Conservation (phyloP, 176 grass and related monocot genomes). For the Musa troglodytarum region DNA sequence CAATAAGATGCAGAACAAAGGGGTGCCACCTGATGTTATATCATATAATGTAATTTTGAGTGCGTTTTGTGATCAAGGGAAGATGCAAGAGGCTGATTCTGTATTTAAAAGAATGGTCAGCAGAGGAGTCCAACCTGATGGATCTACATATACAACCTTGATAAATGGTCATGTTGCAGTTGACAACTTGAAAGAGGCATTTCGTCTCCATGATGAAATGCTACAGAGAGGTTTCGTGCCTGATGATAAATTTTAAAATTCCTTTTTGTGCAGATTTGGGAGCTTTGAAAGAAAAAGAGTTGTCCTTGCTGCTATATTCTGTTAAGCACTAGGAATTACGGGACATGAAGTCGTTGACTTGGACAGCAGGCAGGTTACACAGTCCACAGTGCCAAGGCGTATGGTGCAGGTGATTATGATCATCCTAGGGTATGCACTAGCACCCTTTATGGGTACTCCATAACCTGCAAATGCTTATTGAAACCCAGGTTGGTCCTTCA, state of each 20-base stretch:
- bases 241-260: slow-evolving; percentile 62
- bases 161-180: slow-evolving; percentile 70
- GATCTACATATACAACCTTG: slow-evolving; percentile 80
- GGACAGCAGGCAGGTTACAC: too few relatives aligned
- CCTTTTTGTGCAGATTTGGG: not conserved
- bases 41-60: slow-evolving; percentile 81
- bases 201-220: slow-evolving; percentile 87
- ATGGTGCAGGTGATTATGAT: too few relatives aligned
- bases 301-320: too few relatives aligned
- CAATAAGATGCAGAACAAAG: slow-evolving; percentile 61
- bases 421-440: too few relatives aligned
- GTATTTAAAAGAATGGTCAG: slow-evolving; percentile 62
- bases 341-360: too few relatives aligned
- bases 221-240: slow-evolving; percentile 78
- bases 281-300: not conserved
- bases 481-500: too few relatives aligned
- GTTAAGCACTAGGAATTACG: too few relatives aligned
- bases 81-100: slow-evolving; percentile 54
- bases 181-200: slow-evolving; percentile 75
- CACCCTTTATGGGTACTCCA: too few relatives aligned
- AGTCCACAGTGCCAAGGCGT: too few relatives aligned
- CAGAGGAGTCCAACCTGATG: slow-evolving; percentile 58
- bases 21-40: slow-evolving; percentile 56
- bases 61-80: slow-evolving; percentile 52
- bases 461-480: too few relatives aligned